These are phyloP conservation scores for Claviceps lovelessii DNA, from an alignment of 2,329 filamentous ascomycete genomes.

Conservation along the genomic window DNA sequence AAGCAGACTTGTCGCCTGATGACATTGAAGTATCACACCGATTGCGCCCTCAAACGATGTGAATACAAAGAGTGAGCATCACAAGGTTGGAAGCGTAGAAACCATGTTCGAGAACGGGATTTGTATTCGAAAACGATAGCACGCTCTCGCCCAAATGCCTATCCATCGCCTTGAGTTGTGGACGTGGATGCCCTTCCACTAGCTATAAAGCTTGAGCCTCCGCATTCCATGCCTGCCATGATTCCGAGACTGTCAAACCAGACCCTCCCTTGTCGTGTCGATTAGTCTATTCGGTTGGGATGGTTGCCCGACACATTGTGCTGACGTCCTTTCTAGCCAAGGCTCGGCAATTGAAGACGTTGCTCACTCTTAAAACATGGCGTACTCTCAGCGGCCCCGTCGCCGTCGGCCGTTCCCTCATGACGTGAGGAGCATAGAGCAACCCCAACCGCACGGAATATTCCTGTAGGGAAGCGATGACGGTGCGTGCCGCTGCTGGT, in stretches of 20 bases:
- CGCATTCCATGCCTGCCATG: neutral
- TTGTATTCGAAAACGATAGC: neutral
- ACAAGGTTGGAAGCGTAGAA: neutral
- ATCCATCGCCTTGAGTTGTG: neutral
- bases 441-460: neutral
- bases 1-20: slow-evolving; percentile 5
- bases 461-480: neutral
- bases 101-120: neutral
- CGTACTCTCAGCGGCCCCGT: neutral
- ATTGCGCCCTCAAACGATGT: neutral
- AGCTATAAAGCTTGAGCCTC: neutral
- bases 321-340: neutral
- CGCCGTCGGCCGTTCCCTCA: neutral
- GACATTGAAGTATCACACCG: slow-evolving; percentile 1
- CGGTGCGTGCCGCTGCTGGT: neutral
- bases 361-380: neutral
- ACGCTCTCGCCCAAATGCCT: neutral
- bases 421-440: neutral
- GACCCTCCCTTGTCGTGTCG: neutral
- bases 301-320: neutral
- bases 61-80: neutral
- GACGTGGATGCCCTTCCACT: neutral
- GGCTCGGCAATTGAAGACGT: neutral
- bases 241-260: neutral
- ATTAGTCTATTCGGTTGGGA: neutral